Conservation (phyloP, 805 yeast genomes). For the Barnettozyma populi region DNA sequence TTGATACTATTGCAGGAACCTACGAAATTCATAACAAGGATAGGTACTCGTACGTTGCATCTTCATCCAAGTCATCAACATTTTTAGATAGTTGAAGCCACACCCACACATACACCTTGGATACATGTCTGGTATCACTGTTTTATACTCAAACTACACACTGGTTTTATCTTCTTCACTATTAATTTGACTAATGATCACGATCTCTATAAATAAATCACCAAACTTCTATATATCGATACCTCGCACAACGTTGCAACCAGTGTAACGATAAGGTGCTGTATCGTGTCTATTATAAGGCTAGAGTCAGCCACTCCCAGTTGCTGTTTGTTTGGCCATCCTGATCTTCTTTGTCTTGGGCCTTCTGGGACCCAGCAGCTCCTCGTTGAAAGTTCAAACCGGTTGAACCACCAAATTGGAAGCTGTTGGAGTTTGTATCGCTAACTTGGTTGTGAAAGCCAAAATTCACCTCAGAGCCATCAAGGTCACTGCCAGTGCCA, state of each 20-base stretch:
- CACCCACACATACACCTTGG: too few species aligned
- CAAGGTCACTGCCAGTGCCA: conserved; percentile 5
- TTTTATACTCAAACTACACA: not conserved
- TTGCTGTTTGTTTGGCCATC: conserved; percentile 20
- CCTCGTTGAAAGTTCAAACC: conserved; percentile 7
- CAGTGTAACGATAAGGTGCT: not conserved
- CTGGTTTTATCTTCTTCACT: not conserved
- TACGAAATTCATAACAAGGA: conserved; percentile 24
- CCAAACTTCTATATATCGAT: not conserved
- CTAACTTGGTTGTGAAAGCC: not conserved
- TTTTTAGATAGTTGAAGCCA: not conserved
- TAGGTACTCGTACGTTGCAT: conserved; percentile 29
- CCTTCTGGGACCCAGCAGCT: not conserved
- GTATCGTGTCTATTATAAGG: conserved; percentile 11
- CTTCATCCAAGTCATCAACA: conserved; percentile 12
- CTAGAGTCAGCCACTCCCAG: conserved; percentile 28
- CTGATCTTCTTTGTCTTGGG: conserved; percentile 1
- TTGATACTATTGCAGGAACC: conserved; percentile 16
- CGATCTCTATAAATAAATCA: not conserved
- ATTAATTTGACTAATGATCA: too few species aligned
- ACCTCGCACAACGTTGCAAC: not conserved
- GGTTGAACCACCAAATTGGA: conserved; percentile 9
- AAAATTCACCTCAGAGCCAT: conserved; percentile 3
- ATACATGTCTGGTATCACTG: too few species aligned
- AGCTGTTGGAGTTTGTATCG: conserved; percentile 1